phyloP scores from a whole-genome alignment of 495 filamentous ascomycete species.

The Xylaria intraflava region DNA sequence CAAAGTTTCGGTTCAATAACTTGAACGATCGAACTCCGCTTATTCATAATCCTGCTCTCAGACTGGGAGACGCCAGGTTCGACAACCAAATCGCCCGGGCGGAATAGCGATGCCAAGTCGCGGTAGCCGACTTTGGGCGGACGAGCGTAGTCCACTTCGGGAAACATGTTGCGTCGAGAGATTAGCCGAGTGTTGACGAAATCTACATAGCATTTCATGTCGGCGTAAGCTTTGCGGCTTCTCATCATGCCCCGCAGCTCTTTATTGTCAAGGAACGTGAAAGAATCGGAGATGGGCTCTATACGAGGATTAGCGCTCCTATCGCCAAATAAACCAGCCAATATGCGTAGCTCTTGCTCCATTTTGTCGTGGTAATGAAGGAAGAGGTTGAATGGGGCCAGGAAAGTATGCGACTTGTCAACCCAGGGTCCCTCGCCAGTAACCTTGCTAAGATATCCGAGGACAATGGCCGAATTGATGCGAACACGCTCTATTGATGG shows the following conservation, averaged over 20 bases:
- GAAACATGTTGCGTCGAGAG: conserved; percentile 21
- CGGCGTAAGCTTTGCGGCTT: conserved; percentile 24
- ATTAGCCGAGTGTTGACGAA: conserved; percentile 33
- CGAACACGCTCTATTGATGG: conserved; percentile 33
- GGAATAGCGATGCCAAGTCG: conserved; percentile 35
- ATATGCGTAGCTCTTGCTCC: conserved; percentile 22
- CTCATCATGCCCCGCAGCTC: conserved; percentile 25
- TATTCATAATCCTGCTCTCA: conserved; percentile 1
- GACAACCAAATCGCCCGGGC: conserved; percentile 26
- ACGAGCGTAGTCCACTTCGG: conserved; percentile 9
- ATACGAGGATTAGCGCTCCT: not conserved
- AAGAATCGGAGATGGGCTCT: not conserved
- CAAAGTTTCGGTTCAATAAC: conserved; percentile 7
- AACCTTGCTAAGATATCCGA: conserved; percentile 25
- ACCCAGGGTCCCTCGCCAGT: conserved; percentile 17
- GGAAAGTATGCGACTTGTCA: conserved; percentile 28
- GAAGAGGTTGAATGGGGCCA: conserved; percentile 34
- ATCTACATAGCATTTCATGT: conserved; percentile 31
- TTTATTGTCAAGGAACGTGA: conserved; percentile 22
- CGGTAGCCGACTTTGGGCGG: conserved; percentile 23
- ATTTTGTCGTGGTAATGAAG: conserved; percentile 34
- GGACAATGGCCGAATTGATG: conserved; percentile 32
- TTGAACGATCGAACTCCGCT: not conserved
- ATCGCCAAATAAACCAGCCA: conserved; percentile 32
- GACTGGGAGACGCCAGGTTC: conserved; percentile 1